Conservation (phyloP, 306 rosid genomes). For the Fagus crenata region DNA sequence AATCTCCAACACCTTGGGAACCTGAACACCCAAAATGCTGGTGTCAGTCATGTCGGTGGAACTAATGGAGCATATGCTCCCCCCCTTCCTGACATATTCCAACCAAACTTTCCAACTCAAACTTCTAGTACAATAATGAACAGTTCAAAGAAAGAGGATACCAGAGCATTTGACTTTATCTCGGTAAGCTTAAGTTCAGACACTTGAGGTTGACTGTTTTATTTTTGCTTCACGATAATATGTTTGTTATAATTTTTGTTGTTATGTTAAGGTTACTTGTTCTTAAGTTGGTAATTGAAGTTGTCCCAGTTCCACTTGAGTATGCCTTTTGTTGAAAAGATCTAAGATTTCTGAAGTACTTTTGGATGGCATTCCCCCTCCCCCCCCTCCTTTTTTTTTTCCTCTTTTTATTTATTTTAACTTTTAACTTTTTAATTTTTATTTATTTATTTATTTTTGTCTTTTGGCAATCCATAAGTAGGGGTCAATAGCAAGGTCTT, state of each 20-base stretch:
- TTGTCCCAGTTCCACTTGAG: not conserved
- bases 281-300: not conserved
- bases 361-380: not conserved
- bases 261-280: not conserved
- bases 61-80: conserved; percentile 48
- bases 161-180: conserved; percentile 92
- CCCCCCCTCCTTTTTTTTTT: not conserved
- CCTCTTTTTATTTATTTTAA: no score
- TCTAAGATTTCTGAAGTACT: not conserved
- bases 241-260: conserved; percentile 5
- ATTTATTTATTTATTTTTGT: no score
- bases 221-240: conserved; percentile 22
- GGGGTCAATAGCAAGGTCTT: no score
- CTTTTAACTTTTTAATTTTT: no score
- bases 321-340: not conserved
- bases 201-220: conserved; percentile 15
- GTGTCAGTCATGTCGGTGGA: conserved; percentile 51
- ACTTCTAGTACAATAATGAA: conserved; percentile 59
- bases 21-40: conserved; percentile 50
- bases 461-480: no score
- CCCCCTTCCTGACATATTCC: conserved; percentile 86
- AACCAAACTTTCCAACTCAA: conserved; percentile 59
- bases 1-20: conserved; percentile 71
- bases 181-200: conserved; percentile 61
- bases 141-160: conserved; percentile 83